phyloP scores from a whole-genome alignment of 2,329 filamentous ascomycete species.

The Thelonectria rubi region DNA sequence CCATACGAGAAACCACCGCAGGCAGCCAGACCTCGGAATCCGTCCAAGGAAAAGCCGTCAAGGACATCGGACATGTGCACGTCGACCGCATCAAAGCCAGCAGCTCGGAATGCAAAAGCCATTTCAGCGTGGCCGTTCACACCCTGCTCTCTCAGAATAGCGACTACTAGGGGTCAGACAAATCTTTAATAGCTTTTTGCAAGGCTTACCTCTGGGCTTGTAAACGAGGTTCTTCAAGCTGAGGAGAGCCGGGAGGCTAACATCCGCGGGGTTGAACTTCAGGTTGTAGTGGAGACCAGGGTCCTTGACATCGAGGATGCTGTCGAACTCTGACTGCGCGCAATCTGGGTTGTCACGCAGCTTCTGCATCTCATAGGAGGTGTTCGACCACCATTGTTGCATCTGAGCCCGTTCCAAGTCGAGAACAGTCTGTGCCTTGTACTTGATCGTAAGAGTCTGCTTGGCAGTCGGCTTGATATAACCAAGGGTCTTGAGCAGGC shows the following conservation, averaged over 20 bases:
- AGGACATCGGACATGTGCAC: constrained; percentile 97
- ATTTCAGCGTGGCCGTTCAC: constrained; percentile 97
- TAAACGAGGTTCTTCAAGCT: constrained; percentile 61
- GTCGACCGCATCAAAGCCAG: constrained; percentile 91
- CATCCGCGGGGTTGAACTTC: constrained; percentile 81
- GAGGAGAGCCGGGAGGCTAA: constrained; percentile 68
- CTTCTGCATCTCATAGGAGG: constrained; percentile 90
- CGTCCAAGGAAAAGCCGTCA: constrained; percentile 78
- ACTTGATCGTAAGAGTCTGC: constrained; percentile 80
- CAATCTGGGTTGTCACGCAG: constrained; percentile 88
- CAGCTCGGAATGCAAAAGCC: constrained; percentile 92
- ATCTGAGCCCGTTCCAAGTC: constrained; percentile 75
- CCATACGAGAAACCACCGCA: constrained; percentile 97
- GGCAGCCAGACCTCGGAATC: constrained; percentile 89
- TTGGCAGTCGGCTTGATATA: constrained; percentile 73
- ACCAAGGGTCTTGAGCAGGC: constrained; percentile 85
- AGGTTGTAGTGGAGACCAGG: constrained; percentile 87
- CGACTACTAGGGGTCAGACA: constrained; percentile 77
- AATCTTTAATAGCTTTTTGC: constrained; percentile 16
- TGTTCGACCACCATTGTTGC: constrained; percentile 88
- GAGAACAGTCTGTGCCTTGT: constrained; percentile 74
- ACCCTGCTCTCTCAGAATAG: constrained; percentile 93
- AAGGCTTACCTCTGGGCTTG: constrained; percentile 57
- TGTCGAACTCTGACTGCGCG: constrained; percentile 82
- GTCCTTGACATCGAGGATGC: constrained; percentile 77